Evolutionary conservation across 805 yeast genomes (phyloP), one percentile per base, ranked within the genome.

Genomic region (Candida vartiovaarae): DNA sequence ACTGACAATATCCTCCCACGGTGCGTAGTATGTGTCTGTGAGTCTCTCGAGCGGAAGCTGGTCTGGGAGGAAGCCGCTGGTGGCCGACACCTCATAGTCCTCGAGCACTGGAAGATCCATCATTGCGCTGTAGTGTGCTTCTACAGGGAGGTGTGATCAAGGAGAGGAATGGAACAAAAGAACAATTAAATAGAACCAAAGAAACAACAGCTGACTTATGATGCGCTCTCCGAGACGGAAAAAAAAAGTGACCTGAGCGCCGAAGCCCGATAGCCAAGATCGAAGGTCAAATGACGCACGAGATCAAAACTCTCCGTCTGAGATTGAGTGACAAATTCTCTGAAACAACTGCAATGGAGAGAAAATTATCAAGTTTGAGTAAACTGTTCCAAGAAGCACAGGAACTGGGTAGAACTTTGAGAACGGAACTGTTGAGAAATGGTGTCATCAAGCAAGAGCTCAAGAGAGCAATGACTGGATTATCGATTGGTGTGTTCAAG

Each of bases 21-120:
- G 82, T 38, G 67, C 64, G 57, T 75, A 86, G 57, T 83, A 86
- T 3, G 63, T 65, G 38, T 75, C 74, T 1, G 88, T 78, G 32
- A 90, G 70, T 33, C 67, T 60, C 24, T 65, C 67, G 9, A 84
- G 65, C 0, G 97, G 96, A 26, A 74, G 61, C 39, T 69, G 67
- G 7, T 71, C 73, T 3, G 97, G 96, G 24, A 91, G 70, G 57
- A 90, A 90, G 29, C 97, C 98, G 0, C 86, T 75, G 27, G 56
- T 61, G 4, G 78, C 75, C 24, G 85, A 82, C 33, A 90, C 75
- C 36, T 81, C 90, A 60, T 80, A 90, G 57, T 82, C 82, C 43
- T 67, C 72, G 32, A 83, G 68, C 9, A 54, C 54, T 6, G 85
- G 84, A 9, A 80, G 61, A 3, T 55, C 58, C 41, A 55, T 40